phyloP scores from a whole-genome alignment of 2,329 filamentous ascomycete species.

The Chrysoporthe austroafricana region DNA sequence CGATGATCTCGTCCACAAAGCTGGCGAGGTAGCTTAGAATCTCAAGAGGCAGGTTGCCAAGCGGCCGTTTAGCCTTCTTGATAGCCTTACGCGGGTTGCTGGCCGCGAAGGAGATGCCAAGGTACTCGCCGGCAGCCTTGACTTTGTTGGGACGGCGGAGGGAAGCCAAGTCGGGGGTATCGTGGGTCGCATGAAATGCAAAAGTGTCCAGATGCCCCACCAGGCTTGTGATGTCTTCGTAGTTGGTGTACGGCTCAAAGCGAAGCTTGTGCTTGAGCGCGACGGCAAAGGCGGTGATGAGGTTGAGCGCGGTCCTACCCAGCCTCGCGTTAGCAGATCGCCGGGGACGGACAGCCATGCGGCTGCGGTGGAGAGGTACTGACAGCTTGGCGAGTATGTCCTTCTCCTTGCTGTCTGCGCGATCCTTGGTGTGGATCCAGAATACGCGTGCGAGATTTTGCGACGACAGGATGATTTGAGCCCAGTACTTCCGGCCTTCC shows the following conservation, averaged over 20 bases:
- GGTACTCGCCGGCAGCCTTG: constrained; percentile 64
- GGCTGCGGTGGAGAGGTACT: constrained; percentile 22
- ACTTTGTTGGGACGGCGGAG: constrained; percentile 40
- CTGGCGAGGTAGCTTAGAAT: constrained; percentile 67
- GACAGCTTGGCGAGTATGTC: constrained; percentile 68
- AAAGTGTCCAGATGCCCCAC: constrained; percentile 70
- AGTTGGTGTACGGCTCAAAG: constrained; percentile 72
- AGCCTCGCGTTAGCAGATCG: constrained; percentile 9
- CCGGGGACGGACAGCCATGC: not conserved
- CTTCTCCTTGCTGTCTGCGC: constrained; percentile 60
- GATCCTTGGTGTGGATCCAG: constrained; percentile 76
- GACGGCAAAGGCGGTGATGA: constrained; percentile 70
- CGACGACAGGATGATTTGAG: constrained; percentile 62
- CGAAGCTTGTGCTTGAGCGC: constrained; percentile 74
- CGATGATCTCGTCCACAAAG: constrained; percentile 62
- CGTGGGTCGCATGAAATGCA: constrained; percentile 50
- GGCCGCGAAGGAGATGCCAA: constrained; percentile 69
- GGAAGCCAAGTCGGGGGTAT: constrained; percentile 43
- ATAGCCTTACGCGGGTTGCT: constrained; percentile 72
- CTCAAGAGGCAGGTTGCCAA: constrained; percentile 74
- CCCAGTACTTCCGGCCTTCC: constrained; percentile 61
- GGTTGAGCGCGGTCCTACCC: constrained; percentile 63
- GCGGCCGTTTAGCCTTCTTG: constrained; percentile 67
- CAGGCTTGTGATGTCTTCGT: constrained; percentile 66
- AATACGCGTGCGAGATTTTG: constrained; percentile 75